Base-by-base conservation (phyloP, 805 yeast species). In the Phaffomyces opuntiae region DNA sequence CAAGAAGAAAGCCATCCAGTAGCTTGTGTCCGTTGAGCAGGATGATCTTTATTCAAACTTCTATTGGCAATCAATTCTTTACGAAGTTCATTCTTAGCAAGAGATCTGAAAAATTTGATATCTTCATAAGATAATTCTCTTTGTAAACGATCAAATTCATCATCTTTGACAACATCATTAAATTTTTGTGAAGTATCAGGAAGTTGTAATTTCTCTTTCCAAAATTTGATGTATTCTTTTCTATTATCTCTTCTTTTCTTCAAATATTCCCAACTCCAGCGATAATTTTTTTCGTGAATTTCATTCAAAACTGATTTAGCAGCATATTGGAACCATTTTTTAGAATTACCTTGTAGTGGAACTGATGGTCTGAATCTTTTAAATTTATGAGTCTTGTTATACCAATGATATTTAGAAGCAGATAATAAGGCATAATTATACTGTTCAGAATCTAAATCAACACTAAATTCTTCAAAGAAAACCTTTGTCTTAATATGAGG, bases 221-320 rank as follows among this genome's bases (percentile, higher is more conserved):
- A 91, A 0, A 87, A 65, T 13, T 60, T 60, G 16, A 85, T 73
- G 62, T 93, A 93, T 1, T 69, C 64, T 43, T 73, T 76, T 55
- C 96, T 70, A 59, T 84, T 81, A 49, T 86, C 86, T 51, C 95
- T 69, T 57, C 95, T 74, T 41, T 71, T 73, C 40, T 77, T 75
- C 53, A 91, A 78, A 57, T 77, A 77, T 4, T 75, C 93, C 99
- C 99, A 95, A 33, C 88, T 80, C 95, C 96, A 87, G 55, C 77
- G 78, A 54, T 80, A 75, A 59, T 86, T 80, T 55, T 75, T 78
- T 48, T 87, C 93, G 55, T 86, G 96, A 36, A 93, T 81, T 59
- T 89, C 96, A 47, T 79, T 71, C 38, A 78, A 64, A 3, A 93
- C 86, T 19, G 87, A 81, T n/a, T 74, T 65, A 1, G 87, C 91